phyloP scores from a whole-genome alignment of 805 yeast genomes.

The Candida xyloterini region DNA sequence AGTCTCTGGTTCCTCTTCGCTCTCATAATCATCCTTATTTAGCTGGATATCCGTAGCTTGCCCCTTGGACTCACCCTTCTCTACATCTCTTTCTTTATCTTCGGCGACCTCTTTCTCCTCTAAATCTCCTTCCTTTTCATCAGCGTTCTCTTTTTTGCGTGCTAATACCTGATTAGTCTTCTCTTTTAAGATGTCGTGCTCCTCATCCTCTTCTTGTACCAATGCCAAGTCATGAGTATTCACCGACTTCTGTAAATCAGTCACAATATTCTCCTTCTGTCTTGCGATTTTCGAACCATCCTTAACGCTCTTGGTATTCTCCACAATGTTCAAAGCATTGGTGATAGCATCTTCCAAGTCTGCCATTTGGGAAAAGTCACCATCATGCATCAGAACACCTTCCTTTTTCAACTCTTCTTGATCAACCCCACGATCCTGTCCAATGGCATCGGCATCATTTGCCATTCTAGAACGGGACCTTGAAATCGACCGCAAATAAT shows the following conservation, averaged over 20 bases:
- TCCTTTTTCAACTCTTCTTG: conserved; percentile 48
- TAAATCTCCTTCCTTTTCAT: conserved; percentile 4
- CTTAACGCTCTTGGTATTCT: conserved; percentile 21
- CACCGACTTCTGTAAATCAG: conserved; percentile 18
- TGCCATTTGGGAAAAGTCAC: conserved; percentile 45
- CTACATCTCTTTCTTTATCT: not conserved
- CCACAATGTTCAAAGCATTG: conserved; percentile 40
- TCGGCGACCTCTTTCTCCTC: not conserved
- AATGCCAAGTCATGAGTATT: conserved; percentile 10
- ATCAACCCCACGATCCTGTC: conserved; percentile 21
- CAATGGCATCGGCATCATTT: conserved; percentile 33
- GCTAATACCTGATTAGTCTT: conserved; percentile 1
- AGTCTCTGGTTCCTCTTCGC: conserved; percentile 2
- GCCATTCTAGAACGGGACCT: conserved; percentile 57
- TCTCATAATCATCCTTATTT: not conserved
- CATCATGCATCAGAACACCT: conserved; percentile 54
- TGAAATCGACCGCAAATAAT: conserved; percentile 63
- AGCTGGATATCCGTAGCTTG: not conserved
- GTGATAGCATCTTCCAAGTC: conserved; percentile 49
- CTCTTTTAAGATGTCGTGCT: conserved; percentile 16
- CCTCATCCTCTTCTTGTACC: conserved; percentile 24
- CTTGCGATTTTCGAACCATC: conserved; percentile 17
- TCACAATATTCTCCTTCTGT: conserved; percentile 19
- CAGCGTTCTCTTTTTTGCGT: conserved; percentile 3
- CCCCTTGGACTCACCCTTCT: too few species aligned